Base-by-base conservation (phyloP, 345 rosid species). In the Barbarea vulgaris region DNA sequence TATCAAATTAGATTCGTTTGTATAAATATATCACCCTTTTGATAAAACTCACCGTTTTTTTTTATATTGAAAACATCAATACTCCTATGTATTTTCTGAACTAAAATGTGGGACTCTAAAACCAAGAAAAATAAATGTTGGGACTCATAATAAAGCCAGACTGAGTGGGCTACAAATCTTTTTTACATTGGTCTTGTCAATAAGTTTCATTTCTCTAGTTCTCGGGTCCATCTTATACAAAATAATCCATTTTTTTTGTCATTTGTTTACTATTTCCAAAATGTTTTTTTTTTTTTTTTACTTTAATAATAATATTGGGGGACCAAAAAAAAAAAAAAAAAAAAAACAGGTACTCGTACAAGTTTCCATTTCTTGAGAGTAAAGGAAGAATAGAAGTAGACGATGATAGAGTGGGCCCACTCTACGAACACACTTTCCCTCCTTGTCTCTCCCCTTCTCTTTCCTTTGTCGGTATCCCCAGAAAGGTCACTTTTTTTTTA, bases 381-480 rank as follows among this genome's bases (percentile, higher is more conserved):
- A 88, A 90, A 91, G 98, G 97, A 79, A 91, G 79, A 58, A 81
- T 94, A 39, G 82, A n/a, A 70, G 88, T 91, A 12, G 97, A 91
- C 77, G 97, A 91, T 82, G 90, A 88, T 78, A 83, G 98, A 77
- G 98, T 94, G 81, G 98, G 97, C 0, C 98, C 96, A 21, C 79
- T 94, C 79, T 94, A 81, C 64, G 96, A 94, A 81, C 98, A 94
- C 42, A 94, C 98, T 63, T 94, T 94, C 81, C 95, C 97, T 81
- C 98, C 97, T 31, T 82, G 81, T 15, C 93, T 94, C 18, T 87
- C 98, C 47, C 97, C 97, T 51, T 88, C 92, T 60, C 95, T 94
- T 39, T 89, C 97, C 72, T 94, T 94, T 69, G 69, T 87, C 7
- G 98, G 95, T 73, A 86, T 94, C 73, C 96, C 97, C 2, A 82